Conservation (phyloP, 192 early-diverging fungal species). For the Piromyces sp. region DNA sequence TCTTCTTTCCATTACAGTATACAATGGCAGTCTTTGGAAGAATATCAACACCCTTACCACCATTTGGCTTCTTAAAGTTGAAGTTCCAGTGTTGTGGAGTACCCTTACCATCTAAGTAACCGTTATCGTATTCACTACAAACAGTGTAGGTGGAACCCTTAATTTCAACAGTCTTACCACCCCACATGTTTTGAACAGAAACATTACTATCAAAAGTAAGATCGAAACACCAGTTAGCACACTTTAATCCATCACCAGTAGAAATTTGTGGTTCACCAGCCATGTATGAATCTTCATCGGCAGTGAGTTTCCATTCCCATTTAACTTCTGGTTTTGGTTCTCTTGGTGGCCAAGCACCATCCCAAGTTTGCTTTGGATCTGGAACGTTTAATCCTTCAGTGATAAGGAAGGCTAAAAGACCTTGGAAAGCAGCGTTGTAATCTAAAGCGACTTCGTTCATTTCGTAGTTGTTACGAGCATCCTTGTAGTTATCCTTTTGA, state of each 20-base stretch:
- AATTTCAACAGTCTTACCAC: not conserved
- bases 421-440: not conserved
- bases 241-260: not conserved
- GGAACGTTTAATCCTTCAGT: not conserved
- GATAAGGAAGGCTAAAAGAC: not conserved
- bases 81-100: not conserved
- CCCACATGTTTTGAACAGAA: not conserved
- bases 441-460: slow-evolving; percentile 15
- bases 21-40: not conserved
- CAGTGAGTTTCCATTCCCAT: not conserved
- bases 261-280: not conserved
- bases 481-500: slow-evolving; percentile 23
- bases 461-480: slow-evolving; percentile 20
- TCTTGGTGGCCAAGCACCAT: not conserved
- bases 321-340: not conserved
- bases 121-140: not conserved
- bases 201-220: not conserved
- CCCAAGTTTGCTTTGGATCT: not conserved
- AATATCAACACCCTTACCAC: not conserved
- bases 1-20: not conserved
- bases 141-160: not conserved
- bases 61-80: not conserved
- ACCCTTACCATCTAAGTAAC: not conserved
- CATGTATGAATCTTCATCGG: not conserved
- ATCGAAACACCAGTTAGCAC: not conserved